Evolutionary conservation across 164 flowering plant genomes (phyloP).

Genomic region (Vitis rupestris): DNA sequence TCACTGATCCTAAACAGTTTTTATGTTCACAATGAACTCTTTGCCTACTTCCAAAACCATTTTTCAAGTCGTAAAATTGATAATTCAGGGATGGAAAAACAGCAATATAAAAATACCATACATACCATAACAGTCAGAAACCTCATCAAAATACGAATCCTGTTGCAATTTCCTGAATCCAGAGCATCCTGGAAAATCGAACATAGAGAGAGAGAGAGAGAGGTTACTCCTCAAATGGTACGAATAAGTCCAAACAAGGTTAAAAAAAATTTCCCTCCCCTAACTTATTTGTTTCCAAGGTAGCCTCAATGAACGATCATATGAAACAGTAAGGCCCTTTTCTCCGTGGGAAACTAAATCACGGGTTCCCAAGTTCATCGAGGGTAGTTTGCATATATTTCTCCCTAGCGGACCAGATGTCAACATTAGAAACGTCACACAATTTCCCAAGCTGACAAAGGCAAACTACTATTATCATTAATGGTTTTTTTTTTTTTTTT

Average conservation of each 20-base stretch:
- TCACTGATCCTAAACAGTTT: no score
- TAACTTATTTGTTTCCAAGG: no score
- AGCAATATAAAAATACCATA: conserved; percentile 2
- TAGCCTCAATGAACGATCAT: neutral
- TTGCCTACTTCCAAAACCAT: no score
- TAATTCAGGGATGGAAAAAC: neutral
- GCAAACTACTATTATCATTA: no score
- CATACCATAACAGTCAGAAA: conserved; percentile 84
- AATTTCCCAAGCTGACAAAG: neutral
- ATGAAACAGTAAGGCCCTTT: neutral
- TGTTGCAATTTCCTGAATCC: conserved; percentile 60
- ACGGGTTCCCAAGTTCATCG: neutral
- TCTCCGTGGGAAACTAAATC: neutral
- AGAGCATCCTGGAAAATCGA: conserved; percentile 67
- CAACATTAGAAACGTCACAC: neutral
- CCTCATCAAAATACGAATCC: conserved; percentile 80
- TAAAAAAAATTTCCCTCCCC: neutral
- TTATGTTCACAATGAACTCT: no score
- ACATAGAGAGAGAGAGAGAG: neutral
- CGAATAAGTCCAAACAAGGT: neutral
- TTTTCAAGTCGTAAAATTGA: no score
- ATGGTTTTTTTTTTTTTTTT: no score
- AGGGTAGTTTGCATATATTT: neutral
- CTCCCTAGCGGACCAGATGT: neutral
- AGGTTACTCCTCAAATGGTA: no score